Percentiles rank a stretch among this genome's conserved stretches.
Evolutionary conservation across 805 yeast species (phyloP).

Genomic region (Candida cerambycidarum): DNA sequence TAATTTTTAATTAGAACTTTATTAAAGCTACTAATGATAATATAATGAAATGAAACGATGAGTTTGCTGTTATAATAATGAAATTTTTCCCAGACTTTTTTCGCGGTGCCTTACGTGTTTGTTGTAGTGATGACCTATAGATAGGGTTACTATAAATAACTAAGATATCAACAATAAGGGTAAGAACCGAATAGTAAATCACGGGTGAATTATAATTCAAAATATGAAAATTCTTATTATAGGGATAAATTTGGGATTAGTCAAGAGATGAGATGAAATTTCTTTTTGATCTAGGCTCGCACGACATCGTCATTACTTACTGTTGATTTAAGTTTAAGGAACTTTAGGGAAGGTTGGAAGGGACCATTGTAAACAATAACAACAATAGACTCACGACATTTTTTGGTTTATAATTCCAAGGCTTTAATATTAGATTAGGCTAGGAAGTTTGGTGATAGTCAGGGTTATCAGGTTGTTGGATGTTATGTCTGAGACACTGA

Average conservation of each 20-base stretch:
- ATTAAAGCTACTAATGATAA: neutral
- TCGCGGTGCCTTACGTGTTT: conserved; percentile 2
- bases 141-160: too few relatives aligned
- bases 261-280: conserved; percentile 3
- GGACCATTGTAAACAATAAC: neutral
- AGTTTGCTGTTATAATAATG: neutral
- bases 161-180: too few relatives aligned
- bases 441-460: too few relatives aligned
- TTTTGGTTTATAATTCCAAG: too few relatives aligned
- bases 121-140: neutral
- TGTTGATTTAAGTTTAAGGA: neutral
- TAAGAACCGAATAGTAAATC: too few relatives aligned
- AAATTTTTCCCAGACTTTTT: conserved; percentile 3
- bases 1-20: neutral
- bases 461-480: too few relatives aligned
- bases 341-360: neutral
- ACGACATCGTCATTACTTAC: neutral
- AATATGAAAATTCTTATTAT: too few relatives aligned
- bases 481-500: neutral
- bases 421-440: too few relatives aligned
- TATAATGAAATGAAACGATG: conserved; percentile 1
- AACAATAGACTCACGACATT: neutral
- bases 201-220: too few relatives aligned
- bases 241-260: too few relatives aligned
- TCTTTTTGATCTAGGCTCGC: conserved; percentile 4